Base-by-base conservation (phyloP, 352 stramenopile genomes). In the Globisporangium splendens region DNA sequence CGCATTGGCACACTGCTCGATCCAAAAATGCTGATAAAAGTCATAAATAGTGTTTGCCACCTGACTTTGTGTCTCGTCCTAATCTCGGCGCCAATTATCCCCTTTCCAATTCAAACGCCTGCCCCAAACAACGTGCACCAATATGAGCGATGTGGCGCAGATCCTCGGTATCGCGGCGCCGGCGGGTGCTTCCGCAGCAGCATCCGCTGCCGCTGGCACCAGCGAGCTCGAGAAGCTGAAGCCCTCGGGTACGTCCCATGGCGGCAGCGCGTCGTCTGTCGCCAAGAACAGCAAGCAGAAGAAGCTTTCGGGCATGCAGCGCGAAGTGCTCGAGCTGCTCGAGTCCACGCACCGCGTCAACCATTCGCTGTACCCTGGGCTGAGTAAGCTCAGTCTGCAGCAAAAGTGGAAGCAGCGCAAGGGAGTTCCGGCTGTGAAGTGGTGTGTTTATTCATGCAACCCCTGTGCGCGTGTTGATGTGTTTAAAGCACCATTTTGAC, bases 111-210 rank as follows among this genome's bases (percentile, higher is more conserved):
- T 35, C 28, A 35, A 35, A 35, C 28, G 5, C 28, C 28, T 35
- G 28, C 28, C 28, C 28, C 5, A 4, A 35, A 35, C 10, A 35
- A 35, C 28, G 28, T 8, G 10, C 39, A 44, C 39, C 39, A 62
- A 31, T 42, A 90, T 90, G 80, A 75, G 75, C 59, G 80, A 90
- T 68, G 75, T 90, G 2, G 77, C 80, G 54, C 77, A 90, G 66
- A 90, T 90, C 52, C 65, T 90, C 41, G 77, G 79, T 24, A 62
- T 88, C 22, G 66, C 68, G 68, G 66, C 38, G 18, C 61, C 46
- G 21, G 39, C 33, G 28, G 43, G 33, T 50, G 56, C 62, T 1
- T 38, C 65, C 44, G 22, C 53, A 6, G 21, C n/a, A n/a, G 42
- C 56, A 6, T 52, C 69, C 7, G 52, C 54, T 24, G 24, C 69